Conservation (phyloP, 1,284 basidiomycete genomes). For the Pseudozyma pruni region DNA sequence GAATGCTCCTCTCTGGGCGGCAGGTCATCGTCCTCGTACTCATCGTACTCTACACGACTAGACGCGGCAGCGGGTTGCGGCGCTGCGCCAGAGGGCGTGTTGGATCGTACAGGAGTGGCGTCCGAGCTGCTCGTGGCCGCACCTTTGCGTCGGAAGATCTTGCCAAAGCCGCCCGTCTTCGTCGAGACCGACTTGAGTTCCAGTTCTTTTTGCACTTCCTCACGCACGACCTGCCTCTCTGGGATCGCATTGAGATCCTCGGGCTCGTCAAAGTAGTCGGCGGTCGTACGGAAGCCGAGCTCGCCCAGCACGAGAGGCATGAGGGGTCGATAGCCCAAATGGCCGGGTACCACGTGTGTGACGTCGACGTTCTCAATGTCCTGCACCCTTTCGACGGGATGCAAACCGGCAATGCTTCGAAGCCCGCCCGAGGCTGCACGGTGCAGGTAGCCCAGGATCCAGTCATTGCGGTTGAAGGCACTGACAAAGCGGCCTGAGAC, state of each 20-base stretch:
- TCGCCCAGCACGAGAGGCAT: conserved; percentile 66
- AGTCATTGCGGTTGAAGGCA: conserved; percentile 65
- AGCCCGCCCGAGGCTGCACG: conserved; percentile 65
- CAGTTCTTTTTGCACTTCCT: conserved; percentile 16
- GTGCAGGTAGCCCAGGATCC: conserved; percentile 66
- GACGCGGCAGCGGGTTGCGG: conserved; percentile 5
- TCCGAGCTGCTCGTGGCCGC: conserved; percentile 17
- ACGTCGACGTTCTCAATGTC: conserved; percentile 67
- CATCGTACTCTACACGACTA: conserved; percentile 39
- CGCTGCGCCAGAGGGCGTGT: conserved; percentile 12
- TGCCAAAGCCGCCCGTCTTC: conserved; percentile 56
- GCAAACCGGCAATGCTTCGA: conserved; percentile 64
- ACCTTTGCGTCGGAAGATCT: conserved; percentile 52
- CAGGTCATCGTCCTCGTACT: conserved; percentile 60
- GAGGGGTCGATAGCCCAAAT: conserved; percentile 63
- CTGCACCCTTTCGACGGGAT: conserved; percentile 63
- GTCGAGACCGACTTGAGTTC: conserved; percentile 55
- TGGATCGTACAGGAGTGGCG: conserved; percentile 15
- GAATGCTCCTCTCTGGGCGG: conserved; percentile 46
- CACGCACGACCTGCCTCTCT: conserved; percentile 57
- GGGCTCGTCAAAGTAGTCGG: conserved; percentile 68
- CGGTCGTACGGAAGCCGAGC: conserved; percentile 65
- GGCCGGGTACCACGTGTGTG: conserved; percentile 64
- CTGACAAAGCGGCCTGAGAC: conserved; percentile 67
- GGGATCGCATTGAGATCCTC: conserved; percentile 63